Percentiles rank a stretch among this genome's conserved stretches.
phyloP scores from a whole-genome alignment of 495 filamentous ascomycete genomes.

The Aspergillus hancockii region DNA sequence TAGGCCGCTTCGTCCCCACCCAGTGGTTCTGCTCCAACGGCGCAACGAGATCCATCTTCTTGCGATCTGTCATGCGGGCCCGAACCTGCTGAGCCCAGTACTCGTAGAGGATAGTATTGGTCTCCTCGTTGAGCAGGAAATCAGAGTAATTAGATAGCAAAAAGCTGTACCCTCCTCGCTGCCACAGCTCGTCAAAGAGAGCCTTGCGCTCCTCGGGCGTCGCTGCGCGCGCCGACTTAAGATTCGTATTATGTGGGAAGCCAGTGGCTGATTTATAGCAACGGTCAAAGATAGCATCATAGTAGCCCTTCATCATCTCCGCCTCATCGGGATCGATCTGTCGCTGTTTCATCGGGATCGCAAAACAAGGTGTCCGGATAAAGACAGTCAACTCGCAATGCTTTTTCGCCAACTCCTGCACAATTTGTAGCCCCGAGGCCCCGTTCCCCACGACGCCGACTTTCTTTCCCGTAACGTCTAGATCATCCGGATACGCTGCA shows the following conservation, averaged over 20 bases:
- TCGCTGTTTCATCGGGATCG: slow-evolving; percentile 46
- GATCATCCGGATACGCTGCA: slow-evolving; percentile 19
- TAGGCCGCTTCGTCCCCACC: slow-evolving; percentile 54
- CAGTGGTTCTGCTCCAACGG: slow-evolving; percentile 46
- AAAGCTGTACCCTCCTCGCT: slow-evolving; percentile 50
- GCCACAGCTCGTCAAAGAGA: slow-evolving; percentile 49
- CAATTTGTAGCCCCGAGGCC: slow-evolving; percentile 27
- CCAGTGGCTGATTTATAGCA: slow-evolving; percentile 42
- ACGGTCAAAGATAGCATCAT: slow-evolving; percentile 35
- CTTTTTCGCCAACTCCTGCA: slow-evolving; percentile 31
- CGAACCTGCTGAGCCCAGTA: slow-evolving; percentile 56
- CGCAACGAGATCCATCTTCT: slow-evolving; percentile 51
- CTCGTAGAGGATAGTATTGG: slow-evolving; percentile 51
- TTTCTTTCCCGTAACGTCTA: slow-evolving; percentile 22
- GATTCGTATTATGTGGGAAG: slow-evolving; percentile 41
- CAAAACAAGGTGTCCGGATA: slow-evolving; percentile 49
- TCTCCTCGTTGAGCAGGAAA: slow-evolving; percentile 39
- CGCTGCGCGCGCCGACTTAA: slow-evolving; percentile 47
- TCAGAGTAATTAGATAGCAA: slow-evolving; percentile 54
- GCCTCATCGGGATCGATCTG: slow-evolving; percentile 38
- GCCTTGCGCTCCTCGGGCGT: slow-evolving; percentile 44
- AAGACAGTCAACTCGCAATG: slow-evolving; percentile 42
- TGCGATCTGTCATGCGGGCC: slow-evolving; percentile 47
- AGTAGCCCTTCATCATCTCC: slow-evolving; percentile 46
- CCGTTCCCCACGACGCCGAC: slow-evolving; percentile 32